Percentiles rank a stretch among this genome's conserved stretches.
Conservation (phyloP, 495 filamentous ascomycete species). For the Annulohypoxylon stygium region DNA sequence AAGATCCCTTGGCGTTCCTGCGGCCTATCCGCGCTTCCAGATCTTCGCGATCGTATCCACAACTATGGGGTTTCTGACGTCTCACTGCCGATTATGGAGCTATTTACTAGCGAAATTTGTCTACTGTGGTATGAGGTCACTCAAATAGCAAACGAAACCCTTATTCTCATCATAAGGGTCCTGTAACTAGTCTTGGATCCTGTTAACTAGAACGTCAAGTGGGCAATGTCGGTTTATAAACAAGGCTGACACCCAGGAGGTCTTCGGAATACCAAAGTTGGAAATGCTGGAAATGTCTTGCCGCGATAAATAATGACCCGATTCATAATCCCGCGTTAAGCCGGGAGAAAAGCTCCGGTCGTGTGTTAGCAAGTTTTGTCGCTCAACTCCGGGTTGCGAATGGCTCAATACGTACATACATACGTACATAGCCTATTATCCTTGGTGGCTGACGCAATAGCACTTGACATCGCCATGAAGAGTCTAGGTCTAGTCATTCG, state of each 20-base stretch:
- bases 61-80: slow-evolving; percentile 39
- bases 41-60: slow-evolving; percentile 43
- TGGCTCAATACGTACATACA: slow-evolving; percentile 7
- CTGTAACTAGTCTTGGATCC: slow-evolving; percentile 9
- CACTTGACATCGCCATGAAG: slow-evolving; percentile 22
- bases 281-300: slow-evolving; percentile 15
- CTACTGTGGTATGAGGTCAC: slow-evolving; percentile 23
- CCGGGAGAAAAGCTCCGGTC: slow-evolving; percentile 25
- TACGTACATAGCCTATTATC: slow-evolving; percentile 24
- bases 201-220: background rate
- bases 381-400: slow-evolving; percentile 42
- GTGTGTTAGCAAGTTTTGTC: slow-evolving; percentile 21
- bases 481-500: slow-evolving; percentile 26
- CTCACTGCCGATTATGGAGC: slow-evolving; percentile 42
- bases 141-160: slow-evolving; percentile 13
- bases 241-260: slow-evolving; percentile 1
- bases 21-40: slow-evolving; percentile 37
- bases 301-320: background rate
- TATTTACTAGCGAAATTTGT: slow-evolving; percentile 17
- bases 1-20: slow-evolving; percentile 27
- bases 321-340: slow-evolving; percentile 11
- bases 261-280: background rate
- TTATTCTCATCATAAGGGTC: slow-evolving; percentile 7
- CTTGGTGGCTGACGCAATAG: slow-evolving; percentile 35
- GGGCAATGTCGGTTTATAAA: background rate